Percentiles rank a stretch among this genome's conserved stretches.
Evolutionary conservation across 1,284 basidiomycete species (phyloP).

Genomic region (Ustilago xerochloae): DNA sequence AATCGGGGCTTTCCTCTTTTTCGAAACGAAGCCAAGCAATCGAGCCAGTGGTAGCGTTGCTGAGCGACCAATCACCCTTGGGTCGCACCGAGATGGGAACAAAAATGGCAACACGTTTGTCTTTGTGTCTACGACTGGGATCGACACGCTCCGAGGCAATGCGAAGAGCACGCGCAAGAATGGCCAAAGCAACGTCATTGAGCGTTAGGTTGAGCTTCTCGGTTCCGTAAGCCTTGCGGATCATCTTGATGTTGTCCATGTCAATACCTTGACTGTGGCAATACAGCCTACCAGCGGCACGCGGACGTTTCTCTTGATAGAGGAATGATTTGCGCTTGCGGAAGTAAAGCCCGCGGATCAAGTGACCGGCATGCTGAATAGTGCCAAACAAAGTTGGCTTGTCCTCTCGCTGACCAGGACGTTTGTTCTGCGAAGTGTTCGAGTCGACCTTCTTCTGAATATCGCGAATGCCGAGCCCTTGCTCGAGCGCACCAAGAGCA

Average conservation of each 20-base stretch:
- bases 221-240: constrained; percentile 62
- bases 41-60: constrained; percentile 64
- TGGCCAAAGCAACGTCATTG: constrained; percentile 66
- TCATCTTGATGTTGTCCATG: constrained; percentile 65
- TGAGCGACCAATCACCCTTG: constrained; percentile 63
- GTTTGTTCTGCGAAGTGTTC: constrained; percentile 50
- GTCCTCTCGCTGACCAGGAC: constrained; percentile 52
- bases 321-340: constrained; percentile 60
- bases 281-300: constrained; percentile 55
- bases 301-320: constrained; percentile 48
- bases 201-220: constrained; percentile 59
- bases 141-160: constrained; percentile 58
- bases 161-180: constrained; percentile 61
- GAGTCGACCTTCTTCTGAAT: constrained; percentile 62
- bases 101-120: constrained; percentile 66
- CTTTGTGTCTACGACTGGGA: constrained; percentile 47
- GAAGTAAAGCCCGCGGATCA: constrained; percentile 64
- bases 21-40: constrained; percentile 65
- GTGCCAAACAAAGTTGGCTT: constrained; percentile 61
- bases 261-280: constrained; percentile 63
- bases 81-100: constrained; percentile 64
- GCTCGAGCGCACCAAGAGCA: constrained; percentile 60
- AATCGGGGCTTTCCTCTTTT: constrained; percentile 46
- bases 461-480: constrained; percentile 55
- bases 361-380: constrained; percentile 55